These are phyloP conservation scores for Trichopus zeylanicus DNA, from an alignment of 116 monocot species.

Conservation along the genomic window DNA sequence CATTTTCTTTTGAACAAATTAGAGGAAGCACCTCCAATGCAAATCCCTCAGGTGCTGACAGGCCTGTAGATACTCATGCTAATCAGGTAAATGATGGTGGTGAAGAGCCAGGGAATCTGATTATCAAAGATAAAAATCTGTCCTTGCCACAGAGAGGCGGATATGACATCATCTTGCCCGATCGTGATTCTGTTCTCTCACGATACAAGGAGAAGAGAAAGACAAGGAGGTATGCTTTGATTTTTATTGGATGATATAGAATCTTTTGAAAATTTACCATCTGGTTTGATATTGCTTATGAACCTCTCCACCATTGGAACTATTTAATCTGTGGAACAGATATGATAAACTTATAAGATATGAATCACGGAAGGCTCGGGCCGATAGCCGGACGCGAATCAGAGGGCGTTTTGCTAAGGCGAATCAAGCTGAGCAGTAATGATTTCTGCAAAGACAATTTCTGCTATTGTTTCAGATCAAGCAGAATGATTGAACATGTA, in stretches of 20 bases:
- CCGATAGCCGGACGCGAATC: not conserved
- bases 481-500: too few relatives aligned
- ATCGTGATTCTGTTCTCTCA: slow-evolving; percentile 54
- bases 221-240: slow-evolving; percentile 47
- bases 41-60: slow-evolving; percentile 17
- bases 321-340: too few relatives aligned
- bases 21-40: slow-evolving; percentile 10
- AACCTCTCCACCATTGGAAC: too few relatives aligned
- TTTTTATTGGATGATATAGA: not conserved
- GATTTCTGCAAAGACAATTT: too few relatives aligned
- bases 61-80: slow-evolving; percentile 9
- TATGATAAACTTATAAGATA: not conserved
- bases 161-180: slow-evolving; percentile 21
- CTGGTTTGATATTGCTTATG: too few relatives aligned
- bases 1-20: slow-evolving; percentile 17
- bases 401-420: not conserved
- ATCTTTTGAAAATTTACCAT: too few relatives aligned
- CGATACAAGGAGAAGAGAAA: slow-evolving; percentile 91
- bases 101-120: not conserved
- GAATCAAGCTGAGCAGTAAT: not conserved
- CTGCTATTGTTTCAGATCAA: too few relatives aligned
- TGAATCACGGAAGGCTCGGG: not conserved
- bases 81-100: slow-evolving; percentile 1
- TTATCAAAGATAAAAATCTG: slow-evolving; percentile 1
- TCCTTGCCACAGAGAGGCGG: slow-evolving; percentile 19